Base-by-base conservation (phyloP, 352 stramenopile species). In the Peronospora farinosa region DNA sequence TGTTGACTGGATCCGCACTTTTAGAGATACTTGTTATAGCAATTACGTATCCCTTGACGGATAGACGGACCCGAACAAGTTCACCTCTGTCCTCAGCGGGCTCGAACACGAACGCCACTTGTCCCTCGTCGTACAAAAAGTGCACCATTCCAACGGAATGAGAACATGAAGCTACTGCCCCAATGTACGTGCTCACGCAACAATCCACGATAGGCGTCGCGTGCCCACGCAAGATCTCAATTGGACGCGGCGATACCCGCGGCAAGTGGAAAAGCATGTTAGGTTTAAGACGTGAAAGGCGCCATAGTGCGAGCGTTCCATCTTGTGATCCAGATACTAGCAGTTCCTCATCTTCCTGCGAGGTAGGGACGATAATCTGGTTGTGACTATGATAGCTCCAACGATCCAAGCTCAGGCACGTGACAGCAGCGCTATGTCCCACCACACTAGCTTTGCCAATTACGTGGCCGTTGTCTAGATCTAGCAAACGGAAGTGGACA, bases 391-490 rank as follows among this genome's bases (percentile, higher is more conserved):
- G 73, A 65, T 71, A 76, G 42, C 62, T 76, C 44, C 81, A 74
- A 17, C 69, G 67, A 58, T 90, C 79, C 13, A 92, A 40, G 25
- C 67, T 84, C 10, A 94, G 25, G 49, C 81, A 92, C 25, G 84
- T 89, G 19, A 94, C 69, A 1, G 70, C 63, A 19, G 63, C 72
- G 15, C 75, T 65, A 38, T 94, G 84, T 0, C 84, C 84, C 3
- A 80, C 78, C 8, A 91, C 79, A 47, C 79, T 94, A 0, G 81
- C 84, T 53, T 90, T 90, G 8, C 75, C 84, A 17, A 92, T 51
- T 13, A 94, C 66, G 37, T 92, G 84, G 0, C 79, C 81, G 39
- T 84, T 94, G 52, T 92, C 84, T 5, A 90, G 54, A 44, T 94
- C 84, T 0, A 92, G 28, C 6, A 92, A 49, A 3, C 84, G 77